Evolutionary conservation across 805 yeast species (phyloP), one percentile per base, ranked within the genome.

Genomic region (Saccharomyces mikatae): DNA sequence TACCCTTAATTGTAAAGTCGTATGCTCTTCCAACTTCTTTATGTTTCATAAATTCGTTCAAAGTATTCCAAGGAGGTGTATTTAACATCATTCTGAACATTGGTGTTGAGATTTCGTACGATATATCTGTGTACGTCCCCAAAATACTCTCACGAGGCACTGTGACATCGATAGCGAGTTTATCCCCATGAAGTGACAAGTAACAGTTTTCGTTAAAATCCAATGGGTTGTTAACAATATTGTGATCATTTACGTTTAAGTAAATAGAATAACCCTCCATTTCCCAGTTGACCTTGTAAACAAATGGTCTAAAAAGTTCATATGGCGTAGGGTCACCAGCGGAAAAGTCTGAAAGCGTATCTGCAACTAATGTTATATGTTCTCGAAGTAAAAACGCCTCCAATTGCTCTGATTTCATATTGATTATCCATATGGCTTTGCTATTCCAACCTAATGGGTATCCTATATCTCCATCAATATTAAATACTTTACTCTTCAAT

Each of bases 41-140:
- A 11, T 78, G 71, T 49, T 78, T 77, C 72, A 87, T 67, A 60
- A 92, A 92, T 49, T 86, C 84, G 53, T 83, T 80, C 27, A 83
- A 73, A 0, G 98, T 91, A 64, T 89, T 95, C 96, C 98, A 94
- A 0, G 92, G 86, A 0, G 99, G 98, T 0, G 94, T 81, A 54
- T 83, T 86, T 2, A 91, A 67, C 0, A 80, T 72, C 49, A 94
- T 62, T 49, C 83, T 79, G 59, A 89, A 80, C 49, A 71, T 71
- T 0, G 87, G 81, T 0, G 96, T 84, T 2, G 59, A 58, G 1
- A 86, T 58, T 1, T 70, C 68, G 60, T 76, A 88, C 14, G 76
- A 71, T 14, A 86, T 73, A 0, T 79, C 76, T 1, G 81, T 79
- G 2, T 78, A 76, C 51, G 78, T 79, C 41, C 79, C 71, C 41